phyloP scores from a whole-genome alignment of 345 rosid genomes.

The Ceriops zippeliana region DNA sequence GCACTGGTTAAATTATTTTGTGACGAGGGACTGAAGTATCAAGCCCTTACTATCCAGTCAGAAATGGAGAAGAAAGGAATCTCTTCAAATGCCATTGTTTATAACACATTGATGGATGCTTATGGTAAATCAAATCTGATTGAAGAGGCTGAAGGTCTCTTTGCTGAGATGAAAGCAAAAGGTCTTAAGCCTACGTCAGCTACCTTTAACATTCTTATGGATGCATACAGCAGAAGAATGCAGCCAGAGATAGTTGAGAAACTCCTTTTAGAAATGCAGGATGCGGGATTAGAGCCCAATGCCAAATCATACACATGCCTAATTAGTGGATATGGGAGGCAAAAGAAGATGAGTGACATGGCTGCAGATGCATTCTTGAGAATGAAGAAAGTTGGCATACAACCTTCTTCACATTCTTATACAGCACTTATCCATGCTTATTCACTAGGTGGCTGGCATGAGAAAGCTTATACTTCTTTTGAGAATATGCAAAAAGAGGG shows the following conservation, averaged over 20 bases:
- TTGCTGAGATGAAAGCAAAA: conserved; percentile 63
- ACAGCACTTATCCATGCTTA: conserved; percentile 88
- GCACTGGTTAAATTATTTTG: conserved; percentile 76
- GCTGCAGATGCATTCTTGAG: conserved; percentile 74
- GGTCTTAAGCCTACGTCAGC: conserved; percentile 57
- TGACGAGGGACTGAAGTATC: conserved; percentile 72
- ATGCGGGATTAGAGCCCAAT: conserved; percentile 53
- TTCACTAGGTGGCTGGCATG: conserved; percentile 76
- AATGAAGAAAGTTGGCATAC: conserved; percentile 69
- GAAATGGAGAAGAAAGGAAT: conserved; percentile 91
- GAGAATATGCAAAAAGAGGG: conserved; percentile 64
- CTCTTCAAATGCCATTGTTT: conserved; percentile 54
- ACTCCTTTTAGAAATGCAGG: conserved; percentile 67
- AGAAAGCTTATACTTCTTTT: conserved; percentile 63
- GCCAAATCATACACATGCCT: conserved; percentile 67
- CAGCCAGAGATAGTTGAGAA: conserved; percentile 78
- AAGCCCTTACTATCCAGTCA: conserved; percentile 68
- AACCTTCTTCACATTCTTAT: conserved; percentile 75
- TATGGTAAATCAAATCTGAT: conserved; percentile 60
- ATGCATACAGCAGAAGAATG: conserved; percentile 84
- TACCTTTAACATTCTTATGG: conserved; percentile 70
- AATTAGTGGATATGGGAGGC: conserved; percentile 77
- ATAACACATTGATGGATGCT: conserved; percentile 81
- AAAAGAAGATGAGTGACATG: conserved; percentile 70
- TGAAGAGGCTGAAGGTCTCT: conserved; percentile 86